Percentiles rank a stretch among this genome's conserved stretches.
phyloP scores from a whole-genome alignment of 2,329 filamentous ascomycete species.

The Phaeosphaeriaceae sp. region DNA sequence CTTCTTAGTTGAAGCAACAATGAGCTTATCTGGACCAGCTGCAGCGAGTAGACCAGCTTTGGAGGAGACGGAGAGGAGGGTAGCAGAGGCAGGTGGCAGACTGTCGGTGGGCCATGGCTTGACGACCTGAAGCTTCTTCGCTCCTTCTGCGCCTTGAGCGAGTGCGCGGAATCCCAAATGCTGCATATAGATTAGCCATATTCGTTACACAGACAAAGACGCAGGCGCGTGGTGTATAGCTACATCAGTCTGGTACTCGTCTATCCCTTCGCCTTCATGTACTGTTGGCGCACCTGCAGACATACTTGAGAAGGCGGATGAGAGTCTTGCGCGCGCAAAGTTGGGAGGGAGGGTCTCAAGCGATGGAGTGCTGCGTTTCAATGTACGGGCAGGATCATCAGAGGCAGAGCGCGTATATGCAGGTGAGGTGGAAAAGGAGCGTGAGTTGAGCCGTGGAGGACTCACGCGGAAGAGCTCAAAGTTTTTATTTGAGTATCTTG shows the following conservation, averaged over 20 bases:
- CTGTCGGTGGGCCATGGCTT: conserved; percentile 73
- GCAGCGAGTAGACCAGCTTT: conserved; percentile 83
- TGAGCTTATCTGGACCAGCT: conserved; percentile 79
- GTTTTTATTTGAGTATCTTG: conserved; percentile 31
- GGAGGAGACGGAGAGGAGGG: conserved; percentile 83
- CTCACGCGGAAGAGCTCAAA: conserved; percentile 32
- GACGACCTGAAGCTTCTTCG: conserved; percentile 80
- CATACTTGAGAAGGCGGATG: conserved; percentile 65
- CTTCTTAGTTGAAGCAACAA: conserved; percentile 77
- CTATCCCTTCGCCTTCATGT: conserved; percentile 69
- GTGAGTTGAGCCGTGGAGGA: conserved; percentile 28
- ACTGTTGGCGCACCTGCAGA: conserved; percentile 50
- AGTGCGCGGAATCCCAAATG: conserved; percentile 78
- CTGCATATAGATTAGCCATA: conserved; percentile 45
- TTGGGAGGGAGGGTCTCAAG: conserved; percentile 31
- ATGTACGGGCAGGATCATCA: conserved; percentile 35
- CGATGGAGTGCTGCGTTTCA: conserved; percentile 30
- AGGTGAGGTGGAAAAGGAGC: conserved; percentile 29
- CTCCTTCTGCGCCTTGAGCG: conserved; percentile 65
- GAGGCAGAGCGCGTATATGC: conserved; percentile 24
- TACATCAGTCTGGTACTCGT: conserved; percentile 84
- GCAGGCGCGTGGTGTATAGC: conserved; percentile 5
- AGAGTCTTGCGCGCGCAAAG: conserved; percentile 58
- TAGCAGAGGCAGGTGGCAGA: conserved; percentile 77
- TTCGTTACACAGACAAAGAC: not conserved